Evolutionary conservation across 352 stramenopile genomes (phyloP).

Genomic region (Elongisporangium anandrum): DNA sequence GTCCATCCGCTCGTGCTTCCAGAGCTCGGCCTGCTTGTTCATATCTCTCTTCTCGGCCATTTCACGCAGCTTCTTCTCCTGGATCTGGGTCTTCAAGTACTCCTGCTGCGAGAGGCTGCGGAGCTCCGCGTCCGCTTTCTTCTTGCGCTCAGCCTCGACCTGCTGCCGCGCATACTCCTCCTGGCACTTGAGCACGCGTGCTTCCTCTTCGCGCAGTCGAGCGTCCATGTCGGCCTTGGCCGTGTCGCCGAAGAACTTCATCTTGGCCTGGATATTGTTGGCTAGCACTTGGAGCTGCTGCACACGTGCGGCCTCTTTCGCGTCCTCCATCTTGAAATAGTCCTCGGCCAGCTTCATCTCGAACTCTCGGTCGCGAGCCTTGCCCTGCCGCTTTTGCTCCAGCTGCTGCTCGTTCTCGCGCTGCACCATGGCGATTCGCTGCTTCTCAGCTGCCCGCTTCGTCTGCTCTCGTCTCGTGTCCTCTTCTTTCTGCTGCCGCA

Average conservation of each 20-base stretch:
- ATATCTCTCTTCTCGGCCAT: constrained; percentile 44
- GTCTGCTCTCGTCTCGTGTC: constrained; percentile 42
- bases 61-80: constrained; percentile 68
- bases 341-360: constrained; percentile 67
- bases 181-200: constrained; percentile 57
- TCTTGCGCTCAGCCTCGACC: constrained; percentile 43
- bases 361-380: constrained; percentile 45
- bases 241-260: constrained; percentile 84
- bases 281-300: constrained; percentile 70
- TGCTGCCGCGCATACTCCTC: constrained; percentile 59
- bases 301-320: constrained; percentile 53
- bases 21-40: constrained; percentile 81
- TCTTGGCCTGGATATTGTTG: constrained; percentile 72
- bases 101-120: constrained; percentile 47
- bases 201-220: constrained; percentile 58
- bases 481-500: constrained; percentile 50
- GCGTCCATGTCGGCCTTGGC: constrained; percentile 62
- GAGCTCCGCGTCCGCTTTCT: constrained; percentile 45
- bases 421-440: constrained; percentile 49
- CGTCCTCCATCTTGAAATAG: constrained; percentile 71
- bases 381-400: constrained; percentile 47
- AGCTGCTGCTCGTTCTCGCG: constrained; percentile 63
- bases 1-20: constrained; percentile 57
- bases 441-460: constrained; percentile 54
- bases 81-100: constrained; percentile 53